Conservation (phyloP, 148 eudicot species). For the Cornus controversa region DNA sequence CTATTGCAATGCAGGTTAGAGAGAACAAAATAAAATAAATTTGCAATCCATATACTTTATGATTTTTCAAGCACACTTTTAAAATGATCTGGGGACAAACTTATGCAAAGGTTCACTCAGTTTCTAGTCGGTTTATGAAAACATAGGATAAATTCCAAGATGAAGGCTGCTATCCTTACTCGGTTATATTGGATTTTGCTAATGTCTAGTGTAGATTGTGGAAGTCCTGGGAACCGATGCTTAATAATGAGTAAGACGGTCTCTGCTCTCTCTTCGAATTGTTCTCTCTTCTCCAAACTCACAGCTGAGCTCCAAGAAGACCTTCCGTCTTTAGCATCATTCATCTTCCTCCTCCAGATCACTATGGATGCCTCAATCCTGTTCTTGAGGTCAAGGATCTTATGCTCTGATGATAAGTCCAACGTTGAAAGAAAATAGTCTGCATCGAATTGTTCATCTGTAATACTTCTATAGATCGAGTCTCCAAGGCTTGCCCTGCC, state of each 20-base stretch:
- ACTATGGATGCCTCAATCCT: constrained; percentile 74
- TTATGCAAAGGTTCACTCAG: neutral
- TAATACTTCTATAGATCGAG: constrained; percentile 53
- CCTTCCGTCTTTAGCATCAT: constrained; percentile 48
- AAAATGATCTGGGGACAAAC: too few species aligned
- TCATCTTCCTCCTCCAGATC: constrained; percentile 75
- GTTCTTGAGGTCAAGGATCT: constrained; percentile 64
- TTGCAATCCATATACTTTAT: too few species aligned
- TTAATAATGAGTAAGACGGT: constrained; percentile 58
- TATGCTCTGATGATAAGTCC: constrained; percentile 75
- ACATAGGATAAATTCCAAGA: neutral
- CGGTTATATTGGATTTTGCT: constrained; percentile 70
- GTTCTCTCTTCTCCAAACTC: constrained; percentile 74
- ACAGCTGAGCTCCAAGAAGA: constrained; percentile 68
- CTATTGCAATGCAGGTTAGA: too few species aligned
- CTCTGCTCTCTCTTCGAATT: constrained; percentile 70
- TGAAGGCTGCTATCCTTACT: constrained; percentile 30
- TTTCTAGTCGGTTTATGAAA: neutral
- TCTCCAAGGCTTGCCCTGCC: constrained; percentile 73
- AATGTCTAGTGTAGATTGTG: constrained; percentile 68
- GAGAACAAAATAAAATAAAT: too few species aligned
- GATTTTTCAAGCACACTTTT: too few species aligned
- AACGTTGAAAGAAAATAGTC: constrained; percentile 46
- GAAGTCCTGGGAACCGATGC: constrained; percentile 61
- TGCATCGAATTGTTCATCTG: constrained; percentile 70